These are phyloP conservation scores for Ogataea chonburiensis DNA, from an alignment of 805 yeast genomes.

Conservation along the genomic window DNA sequence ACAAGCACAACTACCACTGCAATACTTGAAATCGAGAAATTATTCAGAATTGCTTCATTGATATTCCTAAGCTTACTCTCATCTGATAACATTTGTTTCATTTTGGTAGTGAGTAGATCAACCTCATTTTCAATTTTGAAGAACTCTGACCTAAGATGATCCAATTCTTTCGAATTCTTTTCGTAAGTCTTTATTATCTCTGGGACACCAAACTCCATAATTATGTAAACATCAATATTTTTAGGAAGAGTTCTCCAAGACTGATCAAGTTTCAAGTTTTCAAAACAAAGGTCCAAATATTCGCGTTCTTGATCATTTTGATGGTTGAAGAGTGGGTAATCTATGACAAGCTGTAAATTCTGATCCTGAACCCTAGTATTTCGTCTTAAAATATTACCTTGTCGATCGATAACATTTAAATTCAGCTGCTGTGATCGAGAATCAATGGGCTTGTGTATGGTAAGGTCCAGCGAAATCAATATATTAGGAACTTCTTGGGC, in stretches of 20 bases:
- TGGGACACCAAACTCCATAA: constrained; percentile 29
- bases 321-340: constrained; percentile 23
- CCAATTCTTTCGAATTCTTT: constrained; percentile 20
- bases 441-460: constrained; percentile 20
- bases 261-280: constrained; percentile 29
- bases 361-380: constrained; percentile 22
- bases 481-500: constrained; percentile 12
- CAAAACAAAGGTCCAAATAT: constrained; percentile 34
- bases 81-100: constrained; percentile 13
- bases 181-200: constrained; percentile 24
- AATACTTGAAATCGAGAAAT: constrained; percentile 19
- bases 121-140: constrained; percentile 22
- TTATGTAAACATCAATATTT: constrained; percentile 19
- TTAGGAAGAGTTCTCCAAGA: constrained; percentile 29
- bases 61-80: constrained; percentile 29
- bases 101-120: constrained; percentile 17
- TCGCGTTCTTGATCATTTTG: constrained; percentile 18
- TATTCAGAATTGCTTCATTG: constrained; percentile 28
- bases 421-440: constrained; percentile 26
- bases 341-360: constrained; percentile 22
- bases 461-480: constrained; percentile 24
- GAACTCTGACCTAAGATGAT: constrained; percentile 13
- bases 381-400: constrained; percentile 30
- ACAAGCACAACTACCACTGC: constrained; percentile 16
- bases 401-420: constrained; percentile 29